These are phyloP conservation scores for Apiospora rasikravindrae DNA, from an alignment of 2,329 filamentous ascomycete species.

Conservation along the genomic window DNA sequence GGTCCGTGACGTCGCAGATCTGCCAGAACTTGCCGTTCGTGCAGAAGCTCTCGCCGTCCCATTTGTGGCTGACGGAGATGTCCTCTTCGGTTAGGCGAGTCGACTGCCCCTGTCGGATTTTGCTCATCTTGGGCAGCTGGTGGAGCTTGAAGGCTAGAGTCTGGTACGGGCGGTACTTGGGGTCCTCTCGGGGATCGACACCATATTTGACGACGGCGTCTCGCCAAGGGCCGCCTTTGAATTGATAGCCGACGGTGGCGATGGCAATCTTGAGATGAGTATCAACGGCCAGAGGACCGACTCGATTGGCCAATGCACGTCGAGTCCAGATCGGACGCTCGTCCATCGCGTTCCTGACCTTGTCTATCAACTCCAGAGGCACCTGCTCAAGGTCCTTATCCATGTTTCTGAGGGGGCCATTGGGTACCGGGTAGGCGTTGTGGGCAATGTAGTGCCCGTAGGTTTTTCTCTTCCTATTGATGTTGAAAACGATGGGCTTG, in stretches of 20 bases:
- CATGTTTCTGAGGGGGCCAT: constrained; percentile 65
- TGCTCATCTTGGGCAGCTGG: constrained; percentile 50
- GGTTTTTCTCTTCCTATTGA: constrained; percentile 57
- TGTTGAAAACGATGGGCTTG: constrained; percentile 59
- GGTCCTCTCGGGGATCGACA: constrained; percentile 80
- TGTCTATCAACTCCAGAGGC: constrained; percentile 67
- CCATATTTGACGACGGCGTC: constrained; percentile 87
- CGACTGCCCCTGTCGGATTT: constrained; percentile 49
- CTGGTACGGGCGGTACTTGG: constrained; percentile 82
- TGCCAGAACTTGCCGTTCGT: constrained; percentile 93
- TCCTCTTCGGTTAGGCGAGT: constrained; percentile 45
- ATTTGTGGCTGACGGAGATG: constrained; percentile 69
- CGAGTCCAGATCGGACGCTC: constrained; percentile 86
- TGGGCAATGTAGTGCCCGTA: constrained; percentile 63
- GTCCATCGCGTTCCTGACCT: constrained; percentile 69
- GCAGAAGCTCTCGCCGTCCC: constrained; percentile 77
- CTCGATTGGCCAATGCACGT: constrained; percentile 76
- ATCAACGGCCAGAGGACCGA: constrained; percentile 59
- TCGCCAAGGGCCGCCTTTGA: constrained; percentile 89
- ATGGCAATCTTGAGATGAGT: constrained; percentile 74
- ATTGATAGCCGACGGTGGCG: constrained; percentile 88
- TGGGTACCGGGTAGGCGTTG: constrained; percentile 65
- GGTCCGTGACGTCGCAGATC: constrained; percentile 88
- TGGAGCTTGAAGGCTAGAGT: constrained; percentile 82
- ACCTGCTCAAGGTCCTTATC: constrained; percentile 60